Evolutionary conservation across 768 basidiomycete species (phyloP).

Genomic region (Porpolomopsis calyptriformis): DNA sequence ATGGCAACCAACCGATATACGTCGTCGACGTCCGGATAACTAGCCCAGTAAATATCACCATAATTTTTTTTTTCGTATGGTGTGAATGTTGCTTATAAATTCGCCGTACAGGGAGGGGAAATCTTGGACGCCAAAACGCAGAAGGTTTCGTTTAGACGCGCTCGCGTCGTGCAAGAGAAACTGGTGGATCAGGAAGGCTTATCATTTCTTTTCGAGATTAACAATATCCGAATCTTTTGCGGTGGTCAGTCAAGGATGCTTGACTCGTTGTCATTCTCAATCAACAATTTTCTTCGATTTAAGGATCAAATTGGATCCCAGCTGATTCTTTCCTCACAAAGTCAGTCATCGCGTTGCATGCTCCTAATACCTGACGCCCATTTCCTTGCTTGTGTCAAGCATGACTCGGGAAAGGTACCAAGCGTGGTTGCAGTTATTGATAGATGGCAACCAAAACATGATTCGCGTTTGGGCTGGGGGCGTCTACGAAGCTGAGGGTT

Average conservation of each 20-base stretch:
- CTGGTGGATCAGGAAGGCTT: constrained; percentile 67
- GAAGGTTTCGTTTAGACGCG: constrained; percentile 73
- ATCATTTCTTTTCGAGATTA: constrained; percentile 85
- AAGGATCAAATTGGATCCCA: constrained; percentile 91
- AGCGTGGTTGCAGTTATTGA: constrained; percentile 73
- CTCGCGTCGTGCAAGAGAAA: constrained; percentile 68
- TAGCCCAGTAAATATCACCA: constrained; percentile 36
- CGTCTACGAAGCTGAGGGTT: constrained; percentile 70
- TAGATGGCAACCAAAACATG: constrained; percentile 89
- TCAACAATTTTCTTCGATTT: background rate
- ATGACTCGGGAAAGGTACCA: constrained; percentile 50
- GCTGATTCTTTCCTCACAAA: constrained; percentile 83
- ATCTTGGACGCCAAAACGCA: constrained; percentile 43
- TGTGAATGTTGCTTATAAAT: background rate
- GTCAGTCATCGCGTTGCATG: constrained; percentile 27
- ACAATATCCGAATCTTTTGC: constrained; percentile 78
- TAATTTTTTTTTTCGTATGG: background rate
- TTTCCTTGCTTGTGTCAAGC: constrained; percentile 15
- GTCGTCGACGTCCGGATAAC: constrained; percentile 43
- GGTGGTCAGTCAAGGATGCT: constrained; percentile 48
- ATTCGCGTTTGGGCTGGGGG: constrained; percentile 93
- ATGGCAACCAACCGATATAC: constrained; percentile 77
- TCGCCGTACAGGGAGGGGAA: constrained; percentile 32
- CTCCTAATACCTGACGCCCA: background rate
- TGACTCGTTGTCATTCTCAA: background rate